phyloP scores from a whole-genome alignment of 2,329 filamentous ascomycete genomes.

The Biscogniauxia mediterranea region DNA sequence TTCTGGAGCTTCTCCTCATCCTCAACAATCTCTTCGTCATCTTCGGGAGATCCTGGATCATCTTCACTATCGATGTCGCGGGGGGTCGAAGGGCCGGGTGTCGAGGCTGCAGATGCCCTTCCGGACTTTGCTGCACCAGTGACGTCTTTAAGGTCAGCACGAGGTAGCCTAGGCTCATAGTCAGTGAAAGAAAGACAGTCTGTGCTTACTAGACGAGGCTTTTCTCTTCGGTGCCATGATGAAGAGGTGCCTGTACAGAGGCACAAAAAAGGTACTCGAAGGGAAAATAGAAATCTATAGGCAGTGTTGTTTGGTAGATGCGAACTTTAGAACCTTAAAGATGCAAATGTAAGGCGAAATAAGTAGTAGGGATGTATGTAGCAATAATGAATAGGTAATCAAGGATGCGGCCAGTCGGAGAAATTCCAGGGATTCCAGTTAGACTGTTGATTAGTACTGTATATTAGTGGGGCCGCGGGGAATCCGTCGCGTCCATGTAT shows the following conservation, averaged over 20 bases:
- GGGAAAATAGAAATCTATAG: background rate
- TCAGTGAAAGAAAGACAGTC: background rate
- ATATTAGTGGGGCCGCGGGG: background rate
- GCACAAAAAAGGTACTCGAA: background rate
- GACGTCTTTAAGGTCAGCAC: constrained; percentile 40
- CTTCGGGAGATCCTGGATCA: constrained; percentile 38
- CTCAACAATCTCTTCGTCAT: constrained; percentile 47
- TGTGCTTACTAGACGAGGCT: constrained; percentile 50
- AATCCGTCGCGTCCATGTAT: no score
- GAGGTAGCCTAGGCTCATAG: constrained; percentile 18
- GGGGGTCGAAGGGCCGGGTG: constrained; percentile 59
- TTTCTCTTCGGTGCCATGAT: constrained; percentile 72
- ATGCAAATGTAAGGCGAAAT: background rate
- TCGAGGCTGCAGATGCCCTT: constrained; percentile 56
- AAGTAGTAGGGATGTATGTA: background rate
- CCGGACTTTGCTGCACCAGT: constrained; percentile 53
- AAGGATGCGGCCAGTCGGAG: constrained; percentile 15
- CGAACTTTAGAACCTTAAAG: background rate
- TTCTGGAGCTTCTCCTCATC: constrained; percentile 55
- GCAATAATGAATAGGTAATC: background rate
- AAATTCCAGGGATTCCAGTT: constrained; percentile 11
- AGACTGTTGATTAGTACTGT: background rate
- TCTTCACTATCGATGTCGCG: constrained; percentile 57
- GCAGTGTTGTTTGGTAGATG: no score
- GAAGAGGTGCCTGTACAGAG: constrained; percentile 8